These are phyloP conservation scores for Didymella exigua DNA, from an alignment of 2,329 filamentous ascomycete species.

Conservation along the genomic window DNA sequence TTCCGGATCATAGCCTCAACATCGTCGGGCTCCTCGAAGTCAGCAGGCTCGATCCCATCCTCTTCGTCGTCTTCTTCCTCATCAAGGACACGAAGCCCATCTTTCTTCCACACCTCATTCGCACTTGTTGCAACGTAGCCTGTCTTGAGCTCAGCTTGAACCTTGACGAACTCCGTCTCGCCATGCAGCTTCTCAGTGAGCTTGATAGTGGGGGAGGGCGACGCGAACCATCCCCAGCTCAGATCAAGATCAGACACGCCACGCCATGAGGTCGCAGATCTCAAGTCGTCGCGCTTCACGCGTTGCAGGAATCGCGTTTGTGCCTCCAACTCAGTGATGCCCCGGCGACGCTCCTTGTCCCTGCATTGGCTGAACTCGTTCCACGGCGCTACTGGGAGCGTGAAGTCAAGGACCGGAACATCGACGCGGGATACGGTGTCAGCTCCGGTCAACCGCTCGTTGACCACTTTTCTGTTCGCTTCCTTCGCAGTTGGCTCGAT, in stretches of 20 bases:
- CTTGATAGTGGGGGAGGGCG: constrained; percentile 46
- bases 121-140: constrained; percentile 49
- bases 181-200: constrained; percentile 50
- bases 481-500: constrained; percentile 47
- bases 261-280: constrained; percentile 47
- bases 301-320: constrained; percentile 43
- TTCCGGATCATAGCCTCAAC: constrained; percentile 51
- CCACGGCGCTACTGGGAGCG: constrained; percentile 56
- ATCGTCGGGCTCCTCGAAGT: constrained; percentile 32
- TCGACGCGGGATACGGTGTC: constrained; percentile 56
- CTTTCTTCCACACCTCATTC: constrained; percentile 55
- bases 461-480: constrained; percentile 44
- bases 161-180: constrained; percentile 46
- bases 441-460: constrained; percentile 54
- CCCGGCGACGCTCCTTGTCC: constrained; percentile 3
- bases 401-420: constrained; percentile 56
- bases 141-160: constrained; percentile 43
- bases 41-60: constrained; percentile 34
- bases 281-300: constrained; percentile 44
- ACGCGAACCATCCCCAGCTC: constrained; percentile 56
- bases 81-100: constrained; percentile 55
- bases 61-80: constrained; percentile 47
- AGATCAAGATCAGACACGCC: constrained; percentile 49
- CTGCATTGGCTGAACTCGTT: constrained; percentile 33
- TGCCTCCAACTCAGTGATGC: constrained; percentile 34